Conservation (phyloP, 2,329 filamentous ascomycete species). For the Ceratocystis colombiana region DNA sequence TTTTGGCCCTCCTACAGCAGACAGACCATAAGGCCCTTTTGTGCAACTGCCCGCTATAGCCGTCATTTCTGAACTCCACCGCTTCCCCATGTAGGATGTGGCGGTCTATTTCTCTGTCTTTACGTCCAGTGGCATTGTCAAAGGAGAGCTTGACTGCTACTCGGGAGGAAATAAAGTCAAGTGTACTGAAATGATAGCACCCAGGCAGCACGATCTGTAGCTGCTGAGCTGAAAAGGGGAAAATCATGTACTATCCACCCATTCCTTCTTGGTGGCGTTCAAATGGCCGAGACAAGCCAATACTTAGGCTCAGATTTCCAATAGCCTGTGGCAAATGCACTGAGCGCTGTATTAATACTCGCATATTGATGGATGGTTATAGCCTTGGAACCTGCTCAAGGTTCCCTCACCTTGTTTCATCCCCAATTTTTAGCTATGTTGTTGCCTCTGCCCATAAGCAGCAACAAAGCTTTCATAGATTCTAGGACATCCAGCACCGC, state of each 20-base stretch:
- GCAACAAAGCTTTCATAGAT: no score
- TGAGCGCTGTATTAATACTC: background rate
- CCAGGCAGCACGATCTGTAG: no score
- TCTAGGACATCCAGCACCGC: no score
- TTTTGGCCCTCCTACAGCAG: no score
- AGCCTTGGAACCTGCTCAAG: background rate
- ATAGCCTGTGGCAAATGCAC: background rate
- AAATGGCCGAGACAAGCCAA: conserved; percentile 13
- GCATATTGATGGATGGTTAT: background rate
- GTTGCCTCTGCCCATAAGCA: no score
- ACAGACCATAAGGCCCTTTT: no score
- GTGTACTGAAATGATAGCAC: background rate
- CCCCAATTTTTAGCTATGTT: no score
- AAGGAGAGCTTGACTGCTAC: background rate
- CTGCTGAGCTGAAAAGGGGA: background rate
- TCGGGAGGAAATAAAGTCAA: background rate
- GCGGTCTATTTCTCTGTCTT: background rate
- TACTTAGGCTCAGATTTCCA: conserved; percentile 4
- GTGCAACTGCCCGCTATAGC: background rate
- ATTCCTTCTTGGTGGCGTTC: background rate
- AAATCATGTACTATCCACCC: background rate
- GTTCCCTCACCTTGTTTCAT: background rate
- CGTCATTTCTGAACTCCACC: background rate
- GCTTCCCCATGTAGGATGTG: background rate
- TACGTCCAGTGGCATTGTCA: background rate